phyloP scores from a whole-genome alignment of 257 asterid species.

The Nicotiana knightiana region DNA sequence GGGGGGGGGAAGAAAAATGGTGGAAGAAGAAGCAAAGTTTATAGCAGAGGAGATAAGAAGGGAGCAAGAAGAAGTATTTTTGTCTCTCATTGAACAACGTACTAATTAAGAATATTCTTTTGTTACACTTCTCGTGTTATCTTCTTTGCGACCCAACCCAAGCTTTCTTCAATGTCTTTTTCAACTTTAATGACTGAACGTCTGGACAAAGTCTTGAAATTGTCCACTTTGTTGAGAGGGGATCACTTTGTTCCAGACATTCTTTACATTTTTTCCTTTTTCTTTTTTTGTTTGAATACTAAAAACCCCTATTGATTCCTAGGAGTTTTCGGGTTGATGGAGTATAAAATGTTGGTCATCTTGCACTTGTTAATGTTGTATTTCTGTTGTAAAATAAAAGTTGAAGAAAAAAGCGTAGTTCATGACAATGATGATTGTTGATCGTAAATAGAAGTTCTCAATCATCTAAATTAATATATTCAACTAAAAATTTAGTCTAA shows the following conservation, averaged over 20 bases:
- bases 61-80: conserved; percentile 14
- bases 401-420: too few species aligned
- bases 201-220: background rate
- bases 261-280: background rate
- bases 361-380: too few species aligned
- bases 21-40: conserved; percentile 8
- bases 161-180: background rate
- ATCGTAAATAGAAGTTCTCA: too few species aligned
- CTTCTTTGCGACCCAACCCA: background rate
- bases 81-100: conserved; percentile 15
- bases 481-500: too few species aligned
- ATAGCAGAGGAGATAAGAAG: conserved; percentile 15
- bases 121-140: conserved; percentile 12
- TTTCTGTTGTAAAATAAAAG: background rate
- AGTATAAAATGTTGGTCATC: too few species aligned
- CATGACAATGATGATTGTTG: too few species aligned
- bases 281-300: background rate
- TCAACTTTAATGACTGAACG: background rate
- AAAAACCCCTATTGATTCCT: too few species aligned
- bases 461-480: too few species aligned
- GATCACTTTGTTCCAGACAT: too few species aligned
- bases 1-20: background rate
- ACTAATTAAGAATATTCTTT: conserved; percentile 10
- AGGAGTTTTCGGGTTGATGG: background rate
- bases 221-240: too few species aligned